These are phyloP conservation scores for Tulasnella sp. DNA, from an alignment of 768 basidiomycete species.

Conservation along the genomic window DNA sequence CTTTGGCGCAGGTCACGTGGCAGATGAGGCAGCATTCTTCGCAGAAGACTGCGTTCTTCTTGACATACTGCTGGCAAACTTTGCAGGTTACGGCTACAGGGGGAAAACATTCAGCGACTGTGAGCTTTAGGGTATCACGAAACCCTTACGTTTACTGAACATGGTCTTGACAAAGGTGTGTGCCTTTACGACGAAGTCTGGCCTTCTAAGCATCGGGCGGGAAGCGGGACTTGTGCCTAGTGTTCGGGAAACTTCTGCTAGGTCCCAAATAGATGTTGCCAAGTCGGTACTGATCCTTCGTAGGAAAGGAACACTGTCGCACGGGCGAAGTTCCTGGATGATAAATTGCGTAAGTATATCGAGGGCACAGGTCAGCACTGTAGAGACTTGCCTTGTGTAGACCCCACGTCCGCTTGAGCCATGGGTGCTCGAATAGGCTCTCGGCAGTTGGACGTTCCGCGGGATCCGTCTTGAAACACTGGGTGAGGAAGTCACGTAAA, in stretches of 20 bases:
- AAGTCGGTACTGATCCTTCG: constrained; percentile 85
- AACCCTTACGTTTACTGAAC: constrained; percentile 64
- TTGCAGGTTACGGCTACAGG: constrained; percentile 75
- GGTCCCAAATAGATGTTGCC: constrained; percentile 44
- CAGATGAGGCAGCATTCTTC: constrained; percentile 85
- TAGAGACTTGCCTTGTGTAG: constrained; percentile 58
- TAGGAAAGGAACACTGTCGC: constrained; percentile 94
- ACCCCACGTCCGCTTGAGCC: constrained; percentile 80
- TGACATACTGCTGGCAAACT: constrained; percentile 73
- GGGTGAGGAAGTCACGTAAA: constrained; percentile 72
- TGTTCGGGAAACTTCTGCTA: not conserved
- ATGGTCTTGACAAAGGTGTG: constrained; percentile 90
- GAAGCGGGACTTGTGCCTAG: constrained; percentile 30
- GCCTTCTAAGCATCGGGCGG: constrained; percentile 39
- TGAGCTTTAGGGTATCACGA: not conserved
- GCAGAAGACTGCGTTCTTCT: constrained; percentile 84
- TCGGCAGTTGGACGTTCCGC: constrained; percentile 76
- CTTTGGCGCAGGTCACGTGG: constrained; percentile 69
- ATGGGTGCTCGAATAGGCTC: constrained; percentile 81
- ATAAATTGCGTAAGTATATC: not conserved
- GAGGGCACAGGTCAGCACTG: not conserved
- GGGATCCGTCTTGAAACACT: constrained; percentile 91
- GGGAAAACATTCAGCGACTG: not conserved
- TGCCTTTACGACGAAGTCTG: constrained; percentile 52
- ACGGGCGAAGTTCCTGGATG: constrained; percentile 70